Evolutionary conservation across 306 rosid species (phyloP).

Genomic region (Prunus mongolica): DNA sequence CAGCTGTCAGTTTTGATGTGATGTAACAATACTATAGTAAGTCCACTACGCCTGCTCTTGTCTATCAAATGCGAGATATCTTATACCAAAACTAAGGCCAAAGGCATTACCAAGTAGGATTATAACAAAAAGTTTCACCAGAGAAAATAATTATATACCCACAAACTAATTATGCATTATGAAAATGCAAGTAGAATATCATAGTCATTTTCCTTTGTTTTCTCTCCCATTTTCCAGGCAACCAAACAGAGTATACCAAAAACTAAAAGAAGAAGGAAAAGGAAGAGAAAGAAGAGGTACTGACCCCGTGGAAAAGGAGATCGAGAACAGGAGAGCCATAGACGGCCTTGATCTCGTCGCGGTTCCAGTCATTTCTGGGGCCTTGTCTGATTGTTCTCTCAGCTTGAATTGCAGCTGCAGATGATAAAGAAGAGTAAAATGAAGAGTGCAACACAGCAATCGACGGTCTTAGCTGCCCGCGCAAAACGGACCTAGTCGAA

Average conservation of each 20-base stretch:
- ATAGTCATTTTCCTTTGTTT: not conserved
- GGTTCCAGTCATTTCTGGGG: conserved; percentile 73
- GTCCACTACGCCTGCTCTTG: not conserved
- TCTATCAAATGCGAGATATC: not conserved
- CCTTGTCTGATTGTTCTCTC: conserved; percentile 63
- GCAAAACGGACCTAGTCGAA: conserved; percentile 3
- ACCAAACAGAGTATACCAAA: conserved; percentile 3
- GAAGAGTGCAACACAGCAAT: conserved; percentile 28
- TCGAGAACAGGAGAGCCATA: conserved; percentile 84
- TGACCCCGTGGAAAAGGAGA: conserved; percentile 96
- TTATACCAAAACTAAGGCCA: not conserved
- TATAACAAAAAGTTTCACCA: not conserved
- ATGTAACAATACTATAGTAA: not conserved
- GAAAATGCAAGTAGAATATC: not conserved
- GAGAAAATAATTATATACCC: not conserved
- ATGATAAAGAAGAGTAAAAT: conserved; percentile 35
- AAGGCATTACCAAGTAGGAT: not conserved
- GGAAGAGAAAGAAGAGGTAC: not conserved
- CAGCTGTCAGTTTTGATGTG: not conserved
- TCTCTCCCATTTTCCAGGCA: conserved; percentile 11
- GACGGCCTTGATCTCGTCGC: conserved; percentile 60
- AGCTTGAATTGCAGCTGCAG: conserved; percentile 74
- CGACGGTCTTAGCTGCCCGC: conserved; percentile 13
- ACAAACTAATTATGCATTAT: not conserved
- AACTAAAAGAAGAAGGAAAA: not conserved